Evolutionary conservation across 768 basidiomycete genomes (phyloP), one percentile per base, ranked within the genome.

Genomic region (Sporobolomyces roseus): DNA sequence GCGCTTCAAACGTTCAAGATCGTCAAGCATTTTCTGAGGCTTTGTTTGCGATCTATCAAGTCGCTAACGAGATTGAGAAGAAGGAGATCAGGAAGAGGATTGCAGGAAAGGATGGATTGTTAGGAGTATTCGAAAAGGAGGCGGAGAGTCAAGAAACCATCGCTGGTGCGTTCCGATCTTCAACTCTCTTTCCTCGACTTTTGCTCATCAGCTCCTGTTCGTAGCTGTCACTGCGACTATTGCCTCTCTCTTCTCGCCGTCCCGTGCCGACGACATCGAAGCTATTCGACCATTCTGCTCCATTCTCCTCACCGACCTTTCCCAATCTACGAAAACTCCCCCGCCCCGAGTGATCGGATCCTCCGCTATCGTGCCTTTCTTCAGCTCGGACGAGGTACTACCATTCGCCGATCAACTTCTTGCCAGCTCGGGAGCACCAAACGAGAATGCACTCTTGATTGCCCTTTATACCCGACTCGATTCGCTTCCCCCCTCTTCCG

Each of bases 291-390:
- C 61, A 0, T 66, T 65, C 46, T 12, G 4, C 29, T 35, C 45
- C 9, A 17, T 36, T 43, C n/a, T 29, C 63, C 14, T n/a, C 27
- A 3, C 14, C 23, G 12, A 30, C 56, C 43, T 33, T 67, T 2
- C n/a, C 35, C 4, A 12, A 10, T 45, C 54, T 14, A 21, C 35
- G 36, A 38, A 13, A 12, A 38, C 30, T 38, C 17, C 25, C 27
- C 19, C 21, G 32, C 54, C 23, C 3, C 66, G 65, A 10, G 54
- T 72, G 0, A n/a, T 68, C 33, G 59, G 63, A 4, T 43, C 53
- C 35, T 55, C 59, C 19, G 48, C 59, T 0, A 63, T 72, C 19
- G 49, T 72, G 9, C 30, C 63, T 25, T 72, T 72, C 71, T 68
- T 72, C 60, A 35, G 33, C 61, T 29, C 49, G 19, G 21, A 33